These are phyloP conservation scores for Cinnamomum chago DNA, from an alignment of 164 flowering plant species.

Conservation along the genomic window DNA sequence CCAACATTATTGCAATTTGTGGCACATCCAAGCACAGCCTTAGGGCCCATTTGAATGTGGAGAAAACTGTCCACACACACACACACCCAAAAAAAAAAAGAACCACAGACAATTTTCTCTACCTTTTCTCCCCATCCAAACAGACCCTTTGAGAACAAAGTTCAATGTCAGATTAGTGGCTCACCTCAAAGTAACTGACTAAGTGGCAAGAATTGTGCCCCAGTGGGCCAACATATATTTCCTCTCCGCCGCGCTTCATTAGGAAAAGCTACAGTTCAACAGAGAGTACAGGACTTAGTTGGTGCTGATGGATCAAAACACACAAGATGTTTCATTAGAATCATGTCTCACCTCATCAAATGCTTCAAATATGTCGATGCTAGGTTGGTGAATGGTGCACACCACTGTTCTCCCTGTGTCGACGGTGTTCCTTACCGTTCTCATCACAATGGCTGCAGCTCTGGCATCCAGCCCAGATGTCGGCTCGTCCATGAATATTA, in stretches of 20 bases:
- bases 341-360: constrained; percentile 41
- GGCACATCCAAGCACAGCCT: too few relatives aligned
- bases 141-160: not conserved
- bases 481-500: constrained; percentile 55
- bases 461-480: constrained; percentile 57
- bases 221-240: constrained; percentile 47
- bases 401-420: constrained; percentile 54
- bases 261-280: constrained; percentile 37
- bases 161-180: constrained; percentile 1
- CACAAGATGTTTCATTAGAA: not conserved
- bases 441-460: constrained; percentile 56
- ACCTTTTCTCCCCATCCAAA: too few relatives aligned
- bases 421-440: constrained; percentile 47
- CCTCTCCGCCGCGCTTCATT: constrained; percentile 55
- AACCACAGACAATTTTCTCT: too few relatives aligned
- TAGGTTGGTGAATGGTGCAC: constrained; percentile 64
- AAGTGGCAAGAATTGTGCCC: constrained; percentile 39
- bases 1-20: too few relatives aligned
- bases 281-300: not conserved
- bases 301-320: not conserved
- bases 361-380: constrained; percentile 52
- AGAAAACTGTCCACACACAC: too few relatives aligned
- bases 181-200: constrained; percentile 57
- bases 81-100: too few relatives aligned
- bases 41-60: too few relatives aligned